Evolutionary conservation across 225 moss, liverwort and hornwort species (phyloP).

Genomic region (Straminergon stramineum): DNA sequence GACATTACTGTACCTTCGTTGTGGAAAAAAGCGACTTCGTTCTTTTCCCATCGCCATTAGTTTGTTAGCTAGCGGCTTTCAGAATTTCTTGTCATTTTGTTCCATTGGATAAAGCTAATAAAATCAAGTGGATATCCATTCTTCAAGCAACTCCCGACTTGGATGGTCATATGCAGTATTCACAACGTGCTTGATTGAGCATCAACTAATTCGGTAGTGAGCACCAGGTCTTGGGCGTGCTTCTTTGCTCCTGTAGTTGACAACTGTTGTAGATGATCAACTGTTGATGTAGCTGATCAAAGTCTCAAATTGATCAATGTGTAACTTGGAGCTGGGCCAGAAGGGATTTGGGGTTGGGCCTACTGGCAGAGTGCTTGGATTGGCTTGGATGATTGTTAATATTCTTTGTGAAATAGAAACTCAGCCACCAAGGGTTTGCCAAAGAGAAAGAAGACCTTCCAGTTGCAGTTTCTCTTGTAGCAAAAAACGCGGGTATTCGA

Average conservation of each 20-base stretch:
- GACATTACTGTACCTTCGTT: neutral
- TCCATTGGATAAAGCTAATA: neutral
- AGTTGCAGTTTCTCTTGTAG: neutral
- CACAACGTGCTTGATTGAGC: neutral
- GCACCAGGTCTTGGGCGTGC: neutral
- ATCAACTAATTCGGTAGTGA: neutral
- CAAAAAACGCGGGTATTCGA: neutral
- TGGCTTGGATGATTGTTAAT: neutral
- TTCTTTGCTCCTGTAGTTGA: neutral
- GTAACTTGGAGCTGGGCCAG: neutral
- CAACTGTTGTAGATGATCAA: neutral
- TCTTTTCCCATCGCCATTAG: neutral
- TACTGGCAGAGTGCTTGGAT: neutral
- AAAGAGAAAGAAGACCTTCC: neutral
- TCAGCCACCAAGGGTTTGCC: neutral
- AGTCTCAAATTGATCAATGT: neutral
- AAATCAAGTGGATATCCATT: conserved; percentile 1
- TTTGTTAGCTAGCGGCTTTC: neutral
- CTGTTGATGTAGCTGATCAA: neutral
- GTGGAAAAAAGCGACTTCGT: neutral
- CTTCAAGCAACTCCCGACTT: neutral
- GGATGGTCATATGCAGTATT: too few species aligned
- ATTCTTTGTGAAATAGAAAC: neutral
- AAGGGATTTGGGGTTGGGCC: neutral
- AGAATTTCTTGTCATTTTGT: neutral